These are phyloP conservation scores for Tulasnella sp. DNA, from an alignment of 768 basidiomycete species.

Conservation along the genomic window DNA sequence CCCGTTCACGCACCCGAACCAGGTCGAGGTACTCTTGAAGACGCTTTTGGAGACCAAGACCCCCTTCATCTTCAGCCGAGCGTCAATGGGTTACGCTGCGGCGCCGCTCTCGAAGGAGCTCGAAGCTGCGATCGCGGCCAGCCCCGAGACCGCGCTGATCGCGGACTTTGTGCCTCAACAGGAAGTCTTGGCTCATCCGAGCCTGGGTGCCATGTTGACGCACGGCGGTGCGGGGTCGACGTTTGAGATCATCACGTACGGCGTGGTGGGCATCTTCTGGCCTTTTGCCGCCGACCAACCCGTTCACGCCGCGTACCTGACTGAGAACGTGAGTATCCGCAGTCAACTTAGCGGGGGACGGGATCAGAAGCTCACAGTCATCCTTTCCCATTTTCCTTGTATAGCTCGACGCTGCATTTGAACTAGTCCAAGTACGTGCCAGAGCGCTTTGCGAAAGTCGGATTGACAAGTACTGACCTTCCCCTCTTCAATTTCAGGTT, in stretches of 20 bases:
- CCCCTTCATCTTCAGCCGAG: slow-evolving; percentile 27
- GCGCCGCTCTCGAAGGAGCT: not conserved
- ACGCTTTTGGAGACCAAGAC: slow-evolving; percentile 18
- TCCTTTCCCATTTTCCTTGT: not conserved
- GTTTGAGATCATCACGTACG: slow-evolving; percentile 13
- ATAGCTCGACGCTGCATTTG: slow-evolving; percentile 24
- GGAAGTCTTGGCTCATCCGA: slow-evolving; percentile 18
- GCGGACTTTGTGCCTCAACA: slow-evolving; percentile 26
- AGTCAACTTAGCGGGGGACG: not conserved
- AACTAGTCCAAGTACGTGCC: slow-evolving; percentile 8
- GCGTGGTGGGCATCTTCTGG: slow-evolving; percentile 28
- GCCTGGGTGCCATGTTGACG: slow-evolving; percentile 19
- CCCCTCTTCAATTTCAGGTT: not conserved
- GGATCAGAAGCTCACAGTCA: not conserved
- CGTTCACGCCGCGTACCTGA: slow-evolving; percentile 24
- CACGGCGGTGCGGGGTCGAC: slow-evolving; percentile 16
- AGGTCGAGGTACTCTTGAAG: not conserved
- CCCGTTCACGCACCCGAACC: not conserved
- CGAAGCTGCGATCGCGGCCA: not conserved
- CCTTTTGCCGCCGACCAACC: slow-evolving; percentile 27
- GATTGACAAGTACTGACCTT: not conserved
- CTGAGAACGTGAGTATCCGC: not conserved
- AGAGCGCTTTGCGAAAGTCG: not conserved
- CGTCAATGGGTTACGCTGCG: slow-evolving; percentile 1
- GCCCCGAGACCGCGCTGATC: not conserved